Base-by-base conservation (phyloP, 148 eudicot genomes). In the Vaccinium corymbosum region DNA sequence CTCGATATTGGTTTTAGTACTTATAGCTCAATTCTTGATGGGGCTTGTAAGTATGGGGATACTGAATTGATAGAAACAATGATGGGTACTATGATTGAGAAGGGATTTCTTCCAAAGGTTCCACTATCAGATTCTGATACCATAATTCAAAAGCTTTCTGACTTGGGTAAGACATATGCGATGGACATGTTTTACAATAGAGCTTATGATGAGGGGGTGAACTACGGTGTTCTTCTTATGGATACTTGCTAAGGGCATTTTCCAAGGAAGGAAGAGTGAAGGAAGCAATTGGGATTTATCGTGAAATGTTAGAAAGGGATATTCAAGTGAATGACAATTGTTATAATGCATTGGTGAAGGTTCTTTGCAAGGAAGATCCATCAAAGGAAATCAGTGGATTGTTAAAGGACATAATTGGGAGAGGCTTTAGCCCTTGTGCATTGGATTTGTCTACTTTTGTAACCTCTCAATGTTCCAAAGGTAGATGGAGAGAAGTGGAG, bases 11-110 rank as follows among this genome's bases (percentile, higher is more conserved):
- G 94, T 71, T 93, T 94, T 85, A 46, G 84, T 80, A 89, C 92
- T 59, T 96, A 90, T 85, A 88, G 94, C 77, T 92, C 93, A 25
- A 88, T 96, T 84, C 94, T 94, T 71, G 91, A 96, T 80, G 93
- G 94, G 38, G 97, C 94, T 75, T 96, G 97, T 86, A 87, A 85
- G 68, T 85, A 84, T 88, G 86, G 88, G 56, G 81, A 94, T 83
- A 38, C 20, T 15, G 74, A 88, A 61, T 89, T 89, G 83, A 81
- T 88, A 49, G 90, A 91, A 46, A 86, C 20, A 77, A 85, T 88
- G 57, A 78, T 94, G 83, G 73, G 76, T 61, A 73, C 51, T 51
- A 89, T 96, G 99, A 85, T 50, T 12, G 90, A 89, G 79, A 91
- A 89, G 84, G 89, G 87, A 5, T 88, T 89, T 87, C 59, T 94